These are phyloP conservation scores for Volvox africanus DNA, from an alignment of 139 green algal genomes.

Conservation along the genomic window DNA sequence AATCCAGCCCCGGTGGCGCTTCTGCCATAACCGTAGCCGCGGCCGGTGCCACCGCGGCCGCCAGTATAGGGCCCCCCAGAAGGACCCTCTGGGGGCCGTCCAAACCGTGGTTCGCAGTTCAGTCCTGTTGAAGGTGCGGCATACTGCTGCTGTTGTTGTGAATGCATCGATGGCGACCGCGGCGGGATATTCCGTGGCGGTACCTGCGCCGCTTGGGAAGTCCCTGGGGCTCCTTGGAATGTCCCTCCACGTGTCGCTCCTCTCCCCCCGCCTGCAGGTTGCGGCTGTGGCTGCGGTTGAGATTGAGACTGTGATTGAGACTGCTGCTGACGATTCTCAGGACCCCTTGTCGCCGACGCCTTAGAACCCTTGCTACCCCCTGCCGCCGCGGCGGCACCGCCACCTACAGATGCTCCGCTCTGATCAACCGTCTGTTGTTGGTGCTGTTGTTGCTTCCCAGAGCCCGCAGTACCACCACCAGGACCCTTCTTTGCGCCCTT, in stretches of 20 bases:
- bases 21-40: neutral
- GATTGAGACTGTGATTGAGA: neutral
- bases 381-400: neutral
- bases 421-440: neutral
- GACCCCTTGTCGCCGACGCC: neutral
- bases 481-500: neutral
- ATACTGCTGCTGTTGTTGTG: neutral
- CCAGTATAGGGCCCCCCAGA: no score
- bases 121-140: neutral
- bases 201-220: neutral
- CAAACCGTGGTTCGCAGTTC: neutral
- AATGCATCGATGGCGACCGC: no score
- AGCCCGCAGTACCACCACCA: neutral
- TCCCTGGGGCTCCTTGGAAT: neutral
- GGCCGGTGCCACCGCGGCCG: neutral
- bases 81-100: neutral
- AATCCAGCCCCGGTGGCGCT: neutral
- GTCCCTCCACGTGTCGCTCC: no score
- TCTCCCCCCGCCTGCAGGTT: no score
- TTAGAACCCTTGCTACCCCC: neutral
- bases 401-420: neutral
- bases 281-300: neutral
- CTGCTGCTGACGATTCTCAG: neutral
- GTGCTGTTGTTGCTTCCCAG: no score
- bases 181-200: neutral